Base-by-base conservation (phyloP, 257 asterid species). In the Primulina eburnea region DNA sequence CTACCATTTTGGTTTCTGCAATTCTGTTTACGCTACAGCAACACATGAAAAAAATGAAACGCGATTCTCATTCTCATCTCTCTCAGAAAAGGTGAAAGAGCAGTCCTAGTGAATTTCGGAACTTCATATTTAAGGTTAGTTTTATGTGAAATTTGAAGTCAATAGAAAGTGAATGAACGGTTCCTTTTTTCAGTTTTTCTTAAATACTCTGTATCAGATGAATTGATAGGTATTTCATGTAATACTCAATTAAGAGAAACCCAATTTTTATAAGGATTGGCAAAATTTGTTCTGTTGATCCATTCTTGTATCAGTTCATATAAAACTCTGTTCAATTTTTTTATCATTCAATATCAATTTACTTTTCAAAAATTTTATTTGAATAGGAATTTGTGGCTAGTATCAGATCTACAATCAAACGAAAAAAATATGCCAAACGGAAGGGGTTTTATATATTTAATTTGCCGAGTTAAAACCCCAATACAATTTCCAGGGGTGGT, bases 1-100 rank as follows among this genome's bases (percentile, higher is more conserved):
- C 85, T 35, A 30, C 82, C 34, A 32, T 85, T 70, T 29, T 89
- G 59, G 8, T 83, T 71, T 77, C 78, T 20, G 80, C 82, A 57
- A 65, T 76, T 59, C 20, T 81, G 60, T 66, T 80, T 69, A 73
- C 70, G 47, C 47, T 77, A 34, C 65, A 56, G 73, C 74, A 16
- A 57, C 77, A 26, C 32, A 75, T 71, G 73, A 73, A 71, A 67
- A 66, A 67, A 43, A 65, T 64, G 34, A 64, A 76, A 68, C 79
- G 29, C 32, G 24, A 65, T 47, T 55, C 69, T 17, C 74, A 43
- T 71, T 55, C 67, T 17, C 74, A 43, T 69, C 75, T 50, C 53
- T 68, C 63, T 33, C 55, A 61, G 75, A 12, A 43, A 72, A 76
- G 82, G 82, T 75, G 64, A 73, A 77, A 67, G 60, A 61, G 33